Base-by-base conservation (phyloP, 2,329 filamentous ascomycete genomes). In the Colletotrichum musae region DNA sequence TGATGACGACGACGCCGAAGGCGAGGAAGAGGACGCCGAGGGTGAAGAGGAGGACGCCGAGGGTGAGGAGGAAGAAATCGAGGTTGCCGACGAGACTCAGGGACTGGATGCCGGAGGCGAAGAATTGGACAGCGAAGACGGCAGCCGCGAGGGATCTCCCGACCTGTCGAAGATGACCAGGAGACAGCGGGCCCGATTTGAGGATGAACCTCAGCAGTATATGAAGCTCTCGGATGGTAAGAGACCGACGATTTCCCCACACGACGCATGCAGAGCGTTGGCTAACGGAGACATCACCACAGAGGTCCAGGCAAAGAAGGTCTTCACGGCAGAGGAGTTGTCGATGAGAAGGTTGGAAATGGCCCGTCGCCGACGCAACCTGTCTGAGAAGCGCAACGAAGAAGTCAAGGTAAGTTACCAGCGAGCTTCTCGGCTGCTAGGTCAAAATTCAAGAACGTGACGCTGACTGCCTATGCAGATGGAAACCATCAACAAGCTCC, bases 401-500 rank as follows among this genome's bases (percentile, higher is more conserved):
- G 88, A 90, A 79, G 88, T 90, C 77, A 90, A 89, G 85, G 87
- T 86, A 81, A 64, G 79, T 67, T 24, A 9, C 5, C 9, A 36
- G 10, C 32, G 10, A 36, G 4, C 21, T 2, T 26, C 9, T 36
- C 10, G 7, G 32, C 10, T 36, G 32, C 32, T 36, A 36, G 32
- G 3, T 10, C 3, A 36, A 36, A 13, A 13, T 12, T 16, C 26
- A 50, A 28, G 16, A 47, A 57, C n/a, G 26, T 7, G 26, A 15
- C 24, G 18, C 39, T 54, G 26, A 32, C 60, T 41, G 12, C 13
- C 15, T 47, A 18, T 26, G 67, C 73, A 95, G 93, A 93, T 94
- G 88, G 93, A 95, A 84, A 96, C 93, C 0, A 95, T 96, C 87
- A 95, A 96, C 84, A 94, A 95, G 75, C 89, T 96, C 2, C 89